Percentiles rank a stretch among this genome's conserved stretches.
These are phyloP conservation scores for Orobanche coerulescens DNA, from an alignment of 257 asterid species.

Conservation along the genomic window DNA sequence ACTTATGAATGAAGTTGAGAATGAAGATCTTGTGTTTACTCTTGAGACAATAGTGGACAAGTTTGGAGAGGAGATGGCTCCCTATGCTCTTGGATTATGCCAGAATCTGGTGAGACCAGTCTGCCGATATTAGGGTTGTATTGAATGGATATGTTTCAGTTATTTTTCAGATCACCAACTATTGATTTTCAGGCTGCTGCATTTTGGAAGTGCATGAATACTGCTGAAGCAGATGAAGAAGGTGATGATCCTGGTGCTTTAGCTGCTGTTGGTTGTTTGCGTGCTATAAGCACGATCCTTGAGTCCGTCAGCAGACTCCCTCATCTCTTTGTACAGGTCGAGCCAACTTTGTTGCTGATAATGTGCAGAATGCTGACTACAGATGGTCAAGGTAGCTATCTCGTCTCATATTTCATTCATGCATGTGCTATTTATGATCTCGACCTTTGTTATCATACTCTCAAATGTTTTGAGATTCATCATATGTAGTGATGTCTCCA, in stretches of 20 bases:
- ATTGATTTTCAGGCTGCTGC: slow-evolving; percentile 72
- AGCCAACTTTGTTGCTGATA: slow-evolving; percentile 86
- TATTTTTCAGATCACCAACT: neutral
- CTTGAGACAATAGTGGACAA: slow-evolving; percentile 98
- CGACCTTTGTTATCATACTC: neutral
- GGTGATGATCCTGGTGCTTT: slow-evolving; percentile 98
- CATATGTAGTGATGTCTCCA: neutral
- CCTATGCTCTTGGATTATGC: slow-evolving; percentile 95
- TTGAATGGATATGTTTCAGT: neutral
- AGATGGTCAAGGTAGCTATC: slow-evolving; percentile 81
- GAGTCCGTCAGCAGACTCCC: slow-evolving; percentile 95
- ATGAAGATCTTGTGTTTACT: slow-evolving; percentile 96
- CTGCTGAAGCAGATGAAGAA: slow-evolving; percentile 90
- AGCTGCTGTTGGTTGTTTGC: slow-evolving; percentile 99
- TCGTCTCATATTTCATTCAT: neutral
- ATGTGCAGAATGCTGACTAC: slow-evolving; percentile 96
- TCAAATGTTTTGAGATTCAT: neutral
- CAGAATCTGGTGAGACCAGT: slow-evolving; percentile 70
- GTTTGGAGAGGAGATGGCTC: slow-evolving; percentile 99
- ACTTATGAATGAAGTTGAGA: slow-evolving; percentile 96
- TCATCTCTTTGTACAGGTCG: slow-evolving; percentile 72
- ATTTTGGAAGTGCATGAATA: slow-evolving; percentile 94
- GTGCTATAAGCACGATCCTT: slow-evolving; percentile 97
- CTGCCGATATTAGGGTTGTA: neutral
- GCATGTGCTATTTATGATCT: neutral